Conservation (phyloP, 345 rosid species). For the Trapa incisa region DNA sequence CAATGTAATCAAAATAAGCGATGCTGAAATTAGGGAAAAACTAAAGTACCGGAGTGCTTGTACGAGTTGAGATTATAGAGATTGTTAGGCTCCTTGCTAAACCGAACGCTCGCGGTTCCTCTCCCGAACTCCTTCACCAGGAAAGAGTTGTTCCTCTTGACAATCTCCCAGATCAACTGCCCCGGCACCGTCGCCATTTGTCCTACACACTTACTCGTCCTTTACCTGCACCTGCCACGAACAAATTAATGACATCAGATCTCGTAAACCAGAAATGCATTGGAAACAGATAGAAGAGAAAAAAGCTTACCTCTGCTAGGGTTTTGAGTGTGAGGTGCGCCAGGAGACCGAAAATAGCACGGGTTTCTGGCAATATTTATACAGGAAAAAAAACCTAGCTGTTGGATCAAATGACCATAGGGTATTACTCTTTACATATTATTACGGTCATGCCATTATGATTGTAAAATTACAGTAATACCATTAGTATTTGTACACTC, state of each 20-base stretch:
- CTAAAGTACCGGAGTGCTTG: conserved; percentile 34
- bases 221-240: neutral
- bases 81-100: conserved; percentile 45
- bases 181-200: conserved; percentile 38
- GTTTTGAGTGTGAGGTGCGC: neutral
- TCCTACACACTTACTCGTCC: neutral
- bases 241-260: too few relatives aligned
- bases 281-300: neutral
- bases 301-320: neutral
- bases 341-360: neutral
- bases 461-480: too few relatives aligned
- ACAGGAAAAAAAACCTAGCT: neutral
- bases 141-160: conserved; percentile 38
- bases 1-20: too few relatives aligned
- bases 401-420: neutral
- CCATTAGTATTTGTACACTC: too few relatives aligned
- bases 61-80: conserved; percentile 40
- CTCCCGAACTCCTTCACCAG: conserved; percentile 34
- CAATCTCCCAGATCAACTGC: conserved; percentile 41
- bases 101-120: conserved; percentile 29
- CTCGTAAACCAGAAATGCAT: too few relatives aligned
- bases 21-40: too few relatives aligned
- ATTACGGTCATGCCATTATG: neutral
- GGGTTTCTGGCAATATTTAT: neutral
- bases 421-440: neutral